These are phyloP conservation scores for Camellia granthamiana DNA, from an alignment of 148 eudicot genomes.

Conservation along the genomic window DNA sequence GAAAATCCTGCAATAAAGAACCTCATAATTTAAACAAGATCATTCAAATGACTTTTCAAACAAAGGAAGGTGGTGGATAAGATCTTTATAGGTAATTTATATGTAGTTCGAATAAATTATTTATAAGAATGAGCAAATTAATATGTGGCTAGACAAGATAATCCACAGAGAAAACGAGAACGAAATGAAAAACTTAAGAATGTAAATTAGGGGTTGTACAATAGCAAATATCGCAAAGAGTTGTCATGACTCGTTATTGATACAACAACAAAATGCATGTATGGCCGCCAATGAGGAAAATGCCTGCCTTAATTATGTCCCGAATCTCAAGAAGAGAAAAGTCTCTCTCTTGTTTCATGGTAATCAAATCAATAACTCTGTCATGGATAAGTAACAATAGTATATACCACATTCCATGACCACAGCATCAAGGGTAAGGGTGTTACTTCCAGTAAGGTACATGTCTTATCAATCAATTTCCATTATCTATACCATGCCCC, in stretches of 20 bases:
- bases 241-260: background rate
- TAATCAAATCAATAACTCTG: background rate
- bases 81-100: background rate
- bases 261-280: background rate
- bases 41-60: background rate
- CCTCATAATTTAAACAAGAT: background rate
- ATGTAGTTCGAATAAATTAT: background rate
- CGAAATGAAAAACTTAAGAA: background rate
- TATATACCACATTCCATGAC: background rate
- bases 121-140: background rate
- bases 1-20: constrained; percentile 8
- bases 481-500: background rate
- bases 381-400: background rate
- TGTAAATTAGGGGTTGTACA: background rate
- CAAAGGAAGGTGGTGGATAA: background rate
- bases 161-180: background rate
- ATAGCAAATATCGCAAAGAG: background rate
- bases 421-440: background rate
- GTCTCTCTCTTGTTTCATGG: background rate
- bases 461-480: background rate
- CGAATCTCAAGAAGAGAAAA: constrained; percentile 9
- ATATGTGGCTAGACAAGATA: background rate
- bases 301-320: background rate
- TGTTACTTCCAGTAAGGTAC: background rate
- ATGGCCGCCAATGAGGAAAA: background rate